Percentiles rank a stretch among this genome's conserved stretches.
phyloP scores from a whole-genome alignment of 2,329 filamentous ascomycete genomes.

The Fusarium agapanthi region DNA sequence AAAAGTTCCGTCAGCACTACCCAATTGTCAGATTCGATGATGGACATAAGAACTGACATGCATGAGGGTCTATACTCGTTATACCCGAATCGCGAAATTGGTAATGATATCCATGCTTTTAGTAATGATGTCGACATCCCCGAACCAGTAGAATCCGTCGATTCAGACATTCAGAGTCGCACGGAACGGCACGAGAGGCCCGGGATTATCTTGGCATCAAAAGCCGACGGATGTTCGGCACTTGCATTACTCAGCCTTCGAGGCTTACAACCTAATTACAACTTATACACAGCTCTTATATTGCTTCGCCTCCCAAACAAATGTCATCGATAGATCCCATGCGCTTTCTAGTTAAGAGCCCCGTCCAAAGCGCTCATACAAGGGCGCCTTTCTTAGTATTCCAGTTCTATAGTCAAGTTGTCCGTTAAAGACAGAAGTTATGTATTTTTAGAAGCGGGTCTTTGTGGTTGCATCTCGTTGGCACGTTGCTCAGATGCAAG shows the following conservation, averaged over 20 bases:
- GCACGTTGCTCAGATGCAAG: not conserved
- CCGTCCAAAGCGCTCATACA: not conserved
- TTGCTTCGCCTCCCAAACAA: not conserved
- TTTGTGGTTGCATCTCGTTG: not conserved
- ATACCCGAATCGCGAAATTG: not conserved
- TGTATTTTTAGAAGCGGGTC: not conserved
- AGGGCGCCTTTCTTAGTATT: not conserved
- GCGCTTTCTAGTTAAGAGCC: rapidly evolving
- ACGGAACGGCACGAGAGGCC: conserved; percentile 3
- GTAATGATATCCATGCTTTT: not conserved
- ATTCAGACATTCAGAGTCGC: not conserved
- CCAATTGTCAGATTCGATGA: no score
- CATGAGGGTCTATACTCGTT: not conserved
- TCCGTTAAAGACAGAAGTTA: no score
- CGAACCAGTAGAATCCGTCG: not conserved
- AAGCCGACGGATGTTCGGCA: conserved; percentile 8
- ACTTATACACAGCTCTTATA: not conserved
- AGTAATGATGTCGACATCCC: not conserved
- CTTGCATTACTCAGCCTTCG: not conserved
- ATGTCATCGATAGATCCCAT: not conserved
- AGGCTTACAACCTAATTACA: not conserved
- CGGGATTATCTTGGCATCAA: not conserved
- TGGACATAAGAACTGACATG: not conserved
- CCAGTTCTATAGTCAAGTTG: not conserved
- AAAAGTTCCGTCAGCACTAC: conserved; percentile 2